Base-by-base conservation (phyloP, 2,329 filamentous ascomycete species). In the Ilyonectria destructans region DNA sequence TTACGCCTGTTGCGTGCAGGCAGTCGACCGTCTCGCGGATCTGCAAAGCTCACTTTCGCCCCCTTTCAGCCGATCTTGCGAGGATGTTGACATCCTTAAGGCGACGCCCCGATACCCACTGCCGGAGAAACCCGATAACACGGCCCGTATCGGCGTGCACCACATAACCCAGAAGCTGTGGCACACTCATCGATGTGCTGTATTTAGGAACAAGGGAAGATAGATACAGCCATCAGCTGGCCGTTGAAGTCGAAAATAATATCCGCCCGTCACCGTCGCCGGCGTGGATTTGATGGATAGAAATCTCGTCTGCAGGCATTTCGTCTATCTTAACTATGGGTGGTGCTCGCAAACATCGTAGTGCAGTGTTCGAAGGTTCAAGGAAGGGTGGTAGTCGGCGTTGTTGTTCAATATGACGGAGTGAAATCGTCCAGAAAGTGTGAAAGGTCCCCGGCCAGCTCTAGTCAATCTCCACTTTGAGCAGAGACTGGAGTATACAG, bases 1-100 rank as follows among this genome's bases (percentile, higher is more conserved):
- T 67, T 10, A 78, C 54, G 2, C 72, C 77, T 15, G 69, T 65
- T n/a, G 59, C 10, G 60, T 80, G 78, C 12, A 82, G 70, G n/a
- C 21, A 31, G 31, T 71, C 21, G 15, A 81, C 62, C 0, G 71
- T 74, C 48, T 74, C 56, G n/a, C 71, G 68, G 43, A 80, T 72
- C 67, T 80, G 77, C 58, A 19, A 54, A 23, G 63, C 59, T 74
- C 75, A 75, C 54, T 69, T 71, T 33, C 52, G 68, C 40, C 63
- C 69, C 33, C 21, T 62, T 35, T 62, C 40, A 26, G 51, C 35
- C 29, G 67, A 43, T n/a, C 37, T 40, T 29, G 54, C 35, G 19
- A 40, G 21, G 37, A 63, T 40, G 35, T 70, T 46, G 7, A 72
- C 46, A 6, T 71, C 68, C 21, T 62, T 61, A 35, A 72, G 70